Percentiles rank a stretch among this genome's conserved stretches.
Conservation (phyloP, 192 early-diverging fungal species). For the Entomortierella chlamydospora region DNA sequence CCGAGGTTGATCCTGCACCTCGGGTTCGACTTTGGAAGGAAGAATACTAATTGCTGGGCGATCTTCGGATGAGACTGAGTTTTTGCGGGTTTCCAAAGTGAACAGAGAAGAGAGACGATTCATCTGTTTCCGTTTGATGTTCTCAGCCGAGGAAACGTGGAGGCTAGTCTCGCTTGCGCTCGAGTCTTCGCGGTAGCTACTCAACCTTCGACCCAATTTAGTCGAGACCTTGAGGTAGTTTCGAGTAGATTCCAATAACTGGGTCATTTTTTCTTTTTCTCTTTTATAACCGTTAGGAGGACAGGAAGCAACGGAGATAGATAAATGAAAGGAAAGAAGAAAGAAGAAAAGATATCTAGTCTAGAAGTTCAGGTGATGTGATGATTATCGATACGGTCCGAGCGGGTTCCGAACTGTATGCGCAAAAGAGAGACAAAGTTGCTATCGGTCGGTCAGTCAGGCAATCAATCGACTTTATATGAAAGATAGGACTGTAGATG, state of each 20-base stretch:
- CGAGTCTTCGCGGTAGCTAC: conserved; percentile 33
- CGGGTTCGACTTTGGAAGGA: conserved; percentile 2
- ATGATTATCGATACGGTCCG: too few relatives aligned
- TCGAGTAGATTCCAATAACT: conserved; percentile 38
- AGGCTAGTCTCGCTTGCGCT: conserved; percentile 45
- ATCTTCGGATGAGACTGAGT: conserved; percentile 30
- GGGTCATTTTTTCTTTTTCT: conserved; percentile 15
- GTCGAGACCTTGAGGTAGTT: conserved; percentile 42
- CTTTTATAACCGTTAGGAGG: not conserved
- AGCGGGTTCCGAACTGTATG: too few relatives aligned
- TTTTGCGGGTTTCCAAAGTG: conserved; percentile 24
- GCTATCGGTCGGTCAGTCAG: too few relatives aligned
- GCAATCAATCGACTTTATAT: too few relatives aligned
- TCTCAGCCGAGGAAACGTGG: not conserved
- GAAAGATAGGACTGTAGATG: too few relatives aligned
- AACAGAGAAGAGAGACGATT: conserved; percentile 40
- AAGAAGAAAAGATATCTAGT: too few relatives aligned
- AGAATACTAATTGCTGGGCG: conserved; percentile 1
- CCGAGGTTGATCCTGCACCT: conserved; percentile 1
- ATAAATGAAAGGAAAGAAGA: too few relatives aligned
- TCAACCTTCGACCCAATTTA: conserved; percentile 36
- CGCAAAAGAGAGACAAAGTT: too few relatives aligned
- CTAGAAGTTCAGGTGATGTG: too few relatives aligned
- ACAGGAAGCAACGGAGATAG: not conserved
- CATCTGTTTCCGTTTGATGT: conserved; percentile 6